Base-by-base conservation (phyloP, 1,284 basidiomycete genomes). In the Bondarzewia mesenterica region DNA sequence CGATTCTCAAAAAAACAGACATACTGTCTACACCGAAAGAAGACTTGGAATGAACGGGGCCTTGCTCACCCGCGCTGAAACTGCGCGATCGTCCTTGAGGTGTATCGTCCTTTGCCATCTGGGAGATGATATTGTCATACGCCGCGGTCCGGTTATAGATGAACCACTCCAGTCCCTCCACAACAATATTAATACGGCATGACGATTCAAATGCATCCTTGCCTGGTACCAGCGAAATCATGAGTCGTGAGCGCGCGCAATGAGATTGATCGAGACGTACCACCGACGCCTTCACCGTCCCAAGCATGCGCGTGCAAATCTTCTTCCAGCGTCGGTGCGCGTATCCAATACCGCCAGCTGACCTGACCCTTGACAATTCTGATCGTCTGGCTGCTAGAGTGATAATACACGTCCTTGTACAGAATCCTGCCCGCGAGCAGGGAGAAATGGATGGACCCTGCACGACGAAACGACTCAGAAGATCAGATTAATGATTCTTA, bases 261-360 rank as follows among this genome's bases (percentile, higher is more conserved):
- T n/a, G 41, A n/a, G 37, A 45, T 20, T 22, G 47, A 35, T 23
- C 35, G 43, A 23, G 14, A 7, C 8, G 21, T 21, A 82, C 78
- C 58, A 36, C 59, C 55, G n/a, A 52, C 49, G 41, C 67, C 69
- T 53, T 78, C 75, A 46, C 77, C 77, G 44, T 71, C 70, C 50
- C 62, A 70, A 37, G 72, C 74, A 21, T 76, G 71, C 40, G 15
- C 14, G 21, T 77, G 72, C 32, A 87, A 65, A 55, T 88, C 84
- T 49, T 83, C 74, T 53, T 80, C 81, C 20, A 75, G 74, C 5
- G 78, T 78, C 7, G 75, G 89, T 59, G 61, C 74, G 50, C 90
- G 80, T 48, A 91, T 77, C 93, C 93, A 97, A 64, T 93, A 96
- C 52, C 89, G 74, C 89, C 93, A 96, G 54, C 85, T 85, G 44